Evolutionary conservation across 2,329 filamentous ascomycete genomes (phyloP), one percentile per base, ranked within the genome.

Genomic region (Monosporascus sp.): DNA sequence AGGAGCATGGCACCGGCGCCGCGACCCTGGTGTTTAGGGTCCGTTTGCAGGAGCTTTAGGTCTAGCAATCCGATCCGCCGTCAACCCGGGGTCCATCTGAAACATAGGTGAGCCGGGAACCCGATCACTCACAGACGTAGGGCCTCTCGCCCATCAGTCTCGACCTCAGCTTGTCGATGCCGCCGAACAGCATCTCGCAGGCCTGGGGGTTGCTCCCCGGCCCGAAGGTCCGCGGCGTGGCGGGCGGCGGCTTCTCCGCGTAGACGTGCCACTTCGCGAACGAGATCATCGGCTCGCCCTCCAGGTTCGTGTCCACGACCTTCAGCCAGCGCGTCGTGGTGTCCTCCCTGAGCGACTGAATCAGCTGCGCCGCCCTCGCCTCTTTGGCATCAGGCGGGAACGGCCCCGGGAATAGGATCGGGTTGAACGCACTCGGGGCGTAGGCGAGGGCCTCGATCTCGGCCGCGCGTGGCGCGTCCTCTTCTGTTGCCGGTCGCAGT

Each of bases 401-500:
- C 37, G 65, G 66, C 1, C 67, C 67, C 17, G 67, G 66, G 52
- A 69, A 68, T 1, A 77, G 63, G 18, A 70, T 57, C 2, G 48
- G 17, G 48, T 59, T 66, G 49, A 70, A 59, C 11, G 65, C 57
- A 41, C 63, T 69, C 8, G 62, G 59, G 1, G 60, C 64, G 53
- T 73, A 74, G 18, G 74, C 74, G 3, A 54, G 59, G 17, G 47
- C 55, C 58, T 76, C 73, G 44, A 76, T 72, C 47, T 67, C 61
- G 18, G 65, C 65, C 36, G 66, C 60, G 27, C 69, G 70, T 27
- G 52, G 50, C 20, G 69, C 68, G 58, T 76, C 74, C 38, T 63
- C 63, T 42, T 65, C 67, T 6, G 57, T 66, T 18, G 71, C 70
- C 22, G 62, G 60, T 8, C 66, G 59, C 15, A 74, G 57, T 59